Evolutionary conservation across 2,329 filamentous ascomycete species (phyloP), one percentile per base, ranked within the genome.

Genomic region (Salinomyces thailandicus): DNA sequence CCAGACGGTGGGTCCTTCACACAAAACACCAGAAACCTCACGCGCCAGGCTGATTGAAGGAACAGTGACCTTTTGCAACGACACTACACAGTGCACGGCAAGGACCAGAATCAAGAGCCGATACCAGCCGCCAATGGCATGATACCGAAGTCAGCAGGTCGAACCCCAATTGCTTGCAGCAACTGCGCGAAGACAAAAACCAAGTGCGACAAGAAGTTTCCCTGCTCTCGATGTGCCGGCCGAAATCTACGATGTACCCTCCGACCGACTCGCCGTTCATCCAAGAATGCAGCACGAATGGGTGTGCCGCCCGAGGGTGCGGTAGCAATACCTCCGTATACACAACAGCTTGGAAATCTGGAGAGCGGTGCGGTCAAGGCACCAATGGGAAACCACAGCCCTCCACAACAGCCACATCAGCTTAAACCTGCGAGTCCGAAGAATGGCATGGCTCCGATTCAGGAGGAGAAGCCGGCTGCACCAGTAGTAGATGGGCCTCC

Each of bases 181-280:
- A 70, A 70, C 40, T 71, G 67, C 44, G 67, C 67, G 7, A 70
- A 70, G 51, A 70, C 67, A 3, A 71, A 71, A 57, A 71, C 67
- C 9, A 71, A 70, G 43, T 71, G 67, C 43, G 67, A 71, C 44
- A 69, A 69, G 55, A 69, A 69, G 53, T 69, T 70, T 38, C 67
- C 67, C n/a, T 71, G 67, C 55, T 67, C 61, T 47, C 58, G 67
- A 40, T 71, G 67, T 55, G 65, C 63, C n/a, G 59, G 61, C 12
- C 54, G 67, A 31, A 69, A 69, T 43, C 57, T 71, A 28, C 56
- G 61, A 38, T 70, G 67, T 51, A 63, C 60, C 7, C 49, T 69
- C 20, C 57, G 67, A 31, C 67, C 67, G 5, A 69, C 65, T 13
- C 61, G 67, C 31, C 55, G 67, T 41, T 61, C 63, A 3, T 64